Percentiles rank a stretch among this genome's conserved stretches.
Evolutionary conservation across 257 asterid species (phyloP).

Genomic region (Mentha longifolia): DNA sequence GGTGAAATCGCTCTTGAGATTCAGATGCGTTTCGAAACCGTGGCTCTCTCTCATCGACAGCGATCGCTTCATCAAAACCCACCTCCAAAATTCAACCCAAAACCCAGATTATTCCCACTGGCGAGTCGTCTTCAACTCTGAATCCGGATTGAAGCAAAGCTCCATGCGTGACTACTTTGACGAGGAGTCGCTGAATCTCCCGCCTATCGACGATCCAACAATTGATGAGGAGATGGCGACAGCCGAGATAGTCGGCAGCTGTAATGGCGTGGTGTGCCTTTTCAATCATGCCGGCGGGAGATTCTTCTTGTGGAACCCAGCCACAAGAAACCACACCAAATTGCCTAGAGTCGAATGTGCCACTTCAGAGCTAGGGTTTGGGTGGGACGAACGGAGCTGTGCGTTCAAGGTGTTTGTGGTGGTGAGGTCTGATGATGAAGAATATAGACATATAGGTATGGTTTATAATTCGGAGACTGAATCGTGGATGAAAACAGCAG

Average conservation of each 20-base stretch:
- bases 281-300: neutral
- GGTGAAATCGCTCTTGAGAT: neutral
- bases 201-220: too few species aligned
- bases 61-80: neutral
- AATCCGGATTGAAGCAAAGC: too few species aligned
- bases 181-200: too few species aligned
- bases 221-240: too few species aligned
- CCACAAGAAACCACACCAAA: neutral
- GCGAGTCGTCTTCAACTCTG: neutral
- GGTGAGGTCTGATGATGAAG: neutral
- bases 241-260: neutral
- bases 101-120: neutral
- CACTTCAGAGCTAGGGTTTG: slow-evolving; percentile 3
- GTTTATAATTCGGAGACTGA: too few species aligned
- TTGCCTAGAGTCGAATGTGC: neutral
- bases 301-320: neutral
- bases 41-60: neutral
- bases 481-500: too few species aligned
- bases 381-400: slow-evolving; percentile 12
- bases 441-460: too few species aligned
- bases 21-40: neutral
- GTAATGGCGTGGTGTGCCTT: neutral
- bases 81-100: neutral
- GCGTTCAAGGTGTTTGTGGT: slow-evolving; percentile 28
- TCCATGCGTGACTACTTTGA: too few species aligned